phyloP scores from a whole-genome alignment of 2,329 filamentous ascomycete genomes.

The Xylariaceae sp. region DNA sequence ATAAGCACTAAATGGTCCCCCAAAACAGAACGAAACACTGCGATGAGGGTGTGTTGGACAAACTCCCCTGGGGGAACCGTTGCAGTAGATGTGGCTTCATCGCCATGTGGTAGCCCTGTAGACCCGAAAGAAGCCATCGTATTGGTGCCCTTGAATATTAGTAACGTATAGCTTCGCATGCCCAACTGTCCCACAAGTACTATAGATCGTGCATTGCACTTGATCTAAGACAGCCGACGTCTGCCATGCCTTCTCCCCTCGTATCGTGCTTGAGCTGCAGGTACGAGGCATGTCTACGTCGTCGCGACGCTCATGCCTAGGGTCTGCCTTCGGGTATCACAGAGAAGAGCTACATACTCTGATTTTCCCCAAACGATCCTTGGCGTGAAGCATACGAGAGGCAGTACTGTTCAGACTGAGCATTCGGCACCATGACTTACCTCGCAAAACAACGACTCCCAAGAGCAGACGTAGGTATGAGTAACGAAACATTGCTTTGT shows the following conservation, averaged over 20 bases:
- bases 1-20: constrained; percentile 5
- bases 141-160: constrained; percentile 3
- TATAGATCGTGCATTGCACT: constrained; percentile 1
- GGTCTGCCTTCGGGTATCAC: too few relatives aligned
- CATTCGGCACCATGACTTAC: too few relatives aligned
- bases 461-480: background rate
- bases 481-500: background rate
- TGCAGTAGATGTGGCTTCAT: constrained; percentile 5
- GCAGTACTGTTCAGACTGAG: too few relatives aligned
- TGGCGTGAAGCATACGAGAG: too few relatives aligned
- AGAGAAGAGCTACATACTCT: too few relatives aligned
- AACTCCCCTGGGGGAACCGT: background rate
- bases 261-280: constrained; percentile 4
- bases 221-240: constrained; percentile 7
- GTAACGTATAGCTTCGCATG: constrained; percentile 8
- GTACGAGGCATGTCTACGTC: constrained; percentile 2
- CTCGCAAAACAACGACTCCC: too few relatives aligned
- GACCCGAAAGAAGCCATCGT: background rate
- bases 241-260: constrained; percentile 5
- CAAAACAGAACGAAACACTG: constrained; percentile 5
- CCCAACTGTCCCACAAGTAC: constrained; percentile 8
- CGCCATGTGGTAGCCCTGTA: constrained; percentile 18
- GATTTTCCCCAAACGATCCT: too few relatives aligned
- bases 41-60: background rate
- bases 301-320: background rate